Conservation (phyloP, 2,329 filamentous ascomycete genomes). For the Colletotrichum sp. region DNA sequence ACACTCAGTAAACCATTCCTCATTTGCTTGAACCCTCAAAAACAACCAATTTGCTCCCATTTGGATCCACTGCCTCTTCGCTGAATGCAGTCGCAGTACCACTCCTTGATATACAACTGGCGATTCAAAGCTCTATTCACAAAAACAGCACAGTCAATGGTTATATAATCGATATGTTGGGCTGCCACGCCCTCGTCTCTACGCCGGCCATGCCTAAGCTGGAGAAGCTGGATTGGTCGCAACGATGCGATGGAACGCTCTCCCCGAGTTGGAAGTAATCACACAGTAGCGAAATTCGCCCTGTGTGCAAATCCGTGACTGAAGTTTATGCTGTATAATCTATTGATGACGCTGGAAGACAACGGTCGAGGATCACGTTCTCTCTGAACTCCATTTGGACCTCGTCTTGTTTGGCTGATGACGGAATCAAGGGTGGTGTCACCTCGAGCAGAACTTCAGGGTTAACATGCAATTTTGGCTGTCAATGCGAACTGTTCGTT, state of each 20-base stretch:
- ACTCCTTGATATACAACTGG: not conserved
- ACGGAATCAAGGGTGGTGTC: not conserved
- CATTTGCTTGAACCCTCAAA: not conserved
- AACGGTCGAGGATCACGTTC: not conserved
- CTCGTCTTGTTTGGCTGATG: not conserved
- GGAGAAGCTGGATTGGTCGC: not conserved
- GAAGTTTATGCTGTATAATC: not conserved
- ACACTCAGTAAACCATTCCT: rapidly evolving
- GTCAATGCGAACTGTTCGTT: not conserved
- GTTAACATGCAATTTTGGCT: not conserved
- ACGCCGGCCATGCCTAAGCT: not conserved
- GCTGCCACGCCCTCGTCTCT: not conserved
- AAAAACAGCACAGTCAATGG: not conserved
- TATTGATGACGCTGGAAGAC: not conserved
- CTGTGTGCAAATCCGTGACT: not conserved
- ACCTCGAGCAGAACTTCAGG: not conserved
- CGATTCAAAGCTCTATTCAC: not conserved
- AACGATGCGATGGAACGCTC: not conserved
- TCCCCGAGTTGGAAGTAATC: not conserved
- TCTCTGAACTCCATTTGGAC: not conserved
- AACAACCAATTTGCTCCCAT: not conserved
- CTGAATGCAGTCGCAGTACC: not conserved
- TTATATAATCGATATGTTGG: not conserved
- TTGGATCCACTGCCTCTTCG: not conserved
- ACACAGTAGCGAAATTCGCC: not conserved